Evolutionary conservation across 345 rosid species (phyloP).

Genomic region (Rhodamnia rubescens): DNA sequence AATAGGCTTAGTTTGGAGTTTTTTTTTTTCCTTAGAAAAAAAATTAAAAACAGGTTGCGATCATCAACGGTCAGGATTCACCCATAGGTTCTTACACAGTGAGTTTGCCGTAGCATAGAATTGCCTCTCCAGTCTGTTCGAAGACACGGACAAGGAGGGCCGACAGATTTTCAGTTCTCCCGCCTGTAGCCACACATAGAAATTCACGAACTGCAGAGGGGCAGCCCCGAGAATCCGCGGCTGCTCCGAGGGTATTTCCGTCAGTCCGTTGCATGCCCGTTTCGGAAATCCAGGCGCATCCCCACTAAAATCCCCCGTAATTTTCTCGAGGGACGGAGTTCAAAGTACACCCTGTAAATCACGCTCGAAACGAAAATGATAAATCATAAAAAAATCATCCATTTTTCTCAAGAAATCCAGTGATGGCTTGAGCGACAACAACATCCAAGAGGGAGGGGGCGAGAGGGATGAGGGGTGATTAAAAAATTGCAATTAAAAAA

Average conservation of each 20-base stretch:
- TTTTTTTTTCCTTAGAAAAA: too few species aligned
- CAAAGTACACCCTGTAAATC: constrained; percentile 16
- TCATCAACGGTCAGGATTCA: background rate
- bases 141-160: background rate
- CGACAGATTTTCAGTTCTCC: background rate
- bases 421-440: background rate
- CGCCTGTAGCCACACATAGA: background rate
- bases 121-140: background rate
- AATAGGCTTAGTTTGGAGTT: too few species aligned
- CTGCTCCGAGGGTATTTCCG: background rate
- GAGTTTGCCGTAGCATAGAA: background rate
- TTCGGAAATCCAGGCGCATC: constrained; percentile 19
- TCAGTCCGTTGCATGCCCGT: background rate
- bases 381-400: background rate
- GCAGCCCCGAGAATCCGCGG: background rate
- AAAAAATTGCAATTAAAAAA: background rate
- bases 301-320: constrained; percentile 11
- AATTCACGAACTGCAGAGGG: background rate
- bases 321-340: constrained; percentile 7
- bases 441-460: background rate
- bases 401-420: background rate
- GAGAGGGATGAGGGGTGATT: background rate
- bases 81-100: background rate
- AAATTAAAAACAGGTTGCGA: background rate
- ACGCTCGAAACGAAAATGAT: background rate